Evolutionary conservation across 2,329 filamentous ascomycete species (phyloP), one percentile per base, ranked within the genome.

Genomic region (Ustulina deusta): DNA sequence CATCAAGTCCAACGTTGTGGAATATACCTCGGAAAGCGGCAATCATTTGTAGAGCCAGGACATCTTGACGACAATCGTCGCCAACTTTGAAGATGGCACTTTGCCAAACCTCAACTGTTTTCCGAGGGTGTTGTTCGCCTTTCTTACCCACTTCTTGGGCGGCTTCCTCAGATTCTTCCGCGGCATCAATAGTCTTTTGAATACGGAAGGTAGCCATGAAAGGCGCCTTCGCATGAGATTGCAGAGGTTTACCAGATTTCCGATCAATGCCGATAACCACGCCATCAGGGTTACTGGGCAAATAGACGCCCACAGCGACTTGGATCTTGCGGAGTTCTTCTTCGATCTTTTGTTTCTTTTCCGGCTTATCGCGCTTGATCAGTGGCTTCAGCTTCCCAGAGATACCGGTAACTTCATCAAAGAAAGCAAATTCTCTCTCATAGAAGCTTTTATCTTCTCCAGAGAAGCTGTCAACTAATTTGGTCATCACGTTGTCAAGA

Each of bases 1-100:
- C 95, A 76, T 99, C 96, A 10, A 99, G 87, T 0, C 97, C 97
- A 46, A 98, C 93, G 71, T 89, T 91, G 79, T 97, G 92, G 85
- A 98, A 99, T 75, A 99, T 99, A 70, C 94, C 94, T 27, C 96
- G 91, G 85, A 99, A 99, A 1, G 94, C 94, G 0, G 96, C 91
- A 78, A 99, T 97, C 91, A 99, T 97, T 80, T 99, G 96, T 69
- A 99, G 84, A 1, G 96, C 96, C 68, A 99, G 85, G 60, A 99
- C 92, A 75, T 99, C 97, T 81, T 99, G 96, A 58, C 96, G 91
- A 78, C 96, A 98, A 80, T 99, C 96, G 78, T 99, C 96, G 69
- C 96, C 96, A 56, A 99, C 97, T 80, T 99, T 99, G 89, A 99
- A 99, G 77, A 99, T 99, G 64, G 95, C 96, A 1, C 94, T 97